phyloP scores from a whole-genome alignment of 1,284 basidiomycete genomes.

The Ceratobasidium sp. region DNA sequence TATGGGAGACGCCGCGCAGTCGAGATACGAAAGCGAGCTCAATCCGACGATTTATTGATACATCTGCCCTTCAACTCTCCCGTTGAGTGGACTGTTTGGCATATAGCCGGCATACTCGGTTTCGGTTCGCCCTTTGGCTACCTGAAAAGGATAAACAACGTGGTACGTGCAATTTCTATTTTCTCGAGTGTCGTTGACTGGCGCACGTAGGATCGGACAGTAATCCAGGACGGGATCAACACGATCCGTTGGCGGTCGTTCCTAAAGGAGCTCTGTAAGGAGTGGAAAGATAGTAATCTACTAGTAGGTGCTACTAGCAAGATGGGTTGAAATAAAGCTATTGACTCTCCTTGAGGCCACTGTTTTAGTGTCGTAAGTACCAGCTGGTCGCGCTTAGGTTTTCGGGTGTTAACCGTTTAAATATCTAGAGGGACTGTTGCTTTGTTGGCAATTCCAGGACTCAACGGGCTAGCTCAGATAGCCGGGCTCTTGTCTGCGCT shows the following conservation, averaged over 20 bases:
- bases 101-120: background rate
- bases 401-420: no score
- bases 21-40: background rate
- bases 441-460: constrained; percentile 5
- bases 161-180: background rate
- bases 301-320: background rate
- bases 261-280: constrained; percentile 2
- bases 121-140: constrained; percentile 5
- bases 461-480: constrained; percentile 8
- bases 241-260: constrained; percentile 5
- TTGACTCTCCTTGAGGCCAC: background rate
- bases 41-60: background rate
- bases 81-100: background rate
- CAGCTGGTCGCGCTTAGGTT: no score
- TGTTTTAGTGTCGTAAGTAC: constrained; percentile 18
- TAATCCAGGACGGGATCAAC: constrained; percentile 5
- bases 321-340: background rate
- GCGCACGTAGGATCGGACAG: background rate
- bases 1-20: background rate
- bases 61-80: background rate
- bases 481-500: constrained; percentile 12
- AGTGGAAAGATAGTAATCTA: constrained; percentile 19
- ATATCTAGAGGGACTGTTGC: background rate
- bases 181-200: background rate
- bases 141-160: constrained; percentile 15